Base-by-base conservation (phyloP, 306 rosid species). In the Medicago arabica region DNA sequence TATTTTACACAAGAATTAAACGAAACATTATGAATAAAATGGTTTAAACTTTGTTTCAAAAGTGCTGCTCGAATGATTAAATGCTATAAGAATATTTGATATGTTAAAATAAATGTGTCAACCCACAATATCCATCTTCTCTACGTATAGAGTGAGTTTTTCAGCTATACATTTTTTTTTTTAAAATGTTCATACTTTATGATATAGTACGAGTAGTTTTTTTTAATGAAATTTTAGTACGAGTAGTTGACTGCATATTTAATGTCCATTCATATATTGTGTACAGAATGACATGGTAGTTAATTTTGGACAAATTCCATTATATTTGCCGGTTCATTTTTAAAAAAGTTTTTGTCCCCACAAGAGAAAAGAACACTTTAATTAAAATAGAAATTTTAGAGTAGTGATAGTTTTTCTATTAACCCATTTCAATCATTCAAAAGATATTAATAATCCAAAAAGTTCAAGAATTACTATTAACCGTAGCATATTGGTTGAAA, bases 351-450 rank as follows among this genome's bases (percentile, higher is more conserved):
- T 18, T 60, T 47, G 79, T 77, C 78, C 85, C 81, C 74, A 55
- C 73, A 59, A 16, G 62, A 69, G 72, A 69, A 75, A 74, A 47
- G 36, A 58, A 43, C 11, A 51, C 10, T 34, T 34, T 34, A 11
- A 41, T 34, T 34, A 7, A 41, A 31, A 58, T 51, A 38, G 16
- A 53, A 25, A 50, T 1, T 13, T 11, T 40, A 31, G 41, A 61
- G n/a, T 23, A 63, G 58, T 69, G 53, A 77, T 81, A 49, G 28
- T 51, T 54, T 21, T 21, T 21, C n/a, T n/a, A n/a, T n/a, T n/a
- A n/a, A 21, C 12, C 28, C 10, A 18, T 19, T 70, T 74, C 73
- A 74, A 77, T 81, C 76, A 81, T 77, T 74, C 49, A 34, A 77
- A 68, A 36, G 36, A 16, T 72, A 41, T 68, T 10, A 62, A 64